phyloP scores from a whole-genome alignment of 768 basidiomycete genomes.

The Pulveroboletus frians region DNA sequence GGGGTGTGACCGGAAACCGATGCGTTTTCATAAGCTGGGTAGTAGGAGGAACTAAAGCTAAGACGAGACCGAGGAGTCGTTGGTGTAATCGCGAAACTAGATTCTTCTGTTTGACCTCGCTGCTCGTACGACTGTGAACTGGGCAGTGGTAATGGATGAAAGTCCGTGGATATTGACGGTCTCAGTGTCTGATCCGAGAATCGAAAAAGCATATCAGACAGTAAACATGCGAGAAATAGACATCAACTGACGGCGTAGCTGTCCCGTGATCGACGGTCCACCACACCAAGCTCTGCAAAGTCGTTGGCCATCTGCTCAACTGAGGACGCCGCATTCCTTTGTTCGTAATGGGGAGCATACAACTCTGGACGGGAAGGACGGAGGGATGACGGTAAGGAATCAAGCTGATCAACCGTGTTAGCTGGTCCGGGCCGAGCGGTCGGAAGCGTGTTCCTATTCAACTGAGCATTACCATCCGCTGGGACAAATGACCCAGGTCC shows the following conservation, averaged over 20 bases:
- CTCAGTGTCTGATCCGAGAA: slow-evolving; percentile 33
- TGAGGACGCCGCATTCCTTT: slow-evolving; percentile 35
- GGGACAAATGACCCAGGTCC: slow-evolving; percentile 76
- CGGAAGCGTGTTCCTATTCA: slow-evolving; percentile 19
- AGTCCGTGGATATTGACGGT: slow-evolving; percentile 33
- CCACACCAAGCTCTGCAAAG: slow-evolving; percentile 61
- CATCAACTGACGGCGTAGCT: slow-evolving; percentile 50
- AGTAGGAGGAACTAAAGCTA: slow-evolving; percentile 36
- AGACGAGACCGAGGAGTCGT: slow-evolving; percentile 33
- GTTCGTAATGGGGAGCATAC: slow-evolving; percentile 73
- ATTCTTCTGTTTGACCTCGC: slow-evolving; percentile 29
- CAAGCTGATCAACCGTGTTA: slow-evolving; percentile 35
- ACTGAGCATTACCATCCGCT: slow-evolving; percentile 31
- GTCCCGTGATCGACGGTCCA: slow-evolving; percentile 47
- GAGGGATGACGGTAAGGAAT: slow-evolving; percentile 57
- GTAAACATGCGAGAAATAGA: neutral
- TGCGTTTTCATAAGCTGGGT: slow-evolving; percentile 42
- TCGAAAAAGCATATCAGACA: slow-evolving; percentile 23
- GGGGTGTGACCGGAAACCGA: slow-evolving; percentile 28
- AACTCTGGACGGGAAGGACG: slow-evolving; percentile 60
- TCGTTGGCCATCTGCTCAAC: slow-evolving; percentile 57
- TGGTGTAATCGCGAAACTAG: slow-evolving; percentile 30
- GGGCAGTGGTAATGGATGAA: slow-evolving; percentile 32
- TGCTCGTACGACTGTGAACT: slow-evolving; percentile 38
- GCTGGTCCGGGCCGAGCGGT: slow-evolving; percentile 12